Evolutionary conservation across 2,329 filamentous ascomycete species (phyloP).

Genomic region (Cladosporium cucumerinum): DNA sequence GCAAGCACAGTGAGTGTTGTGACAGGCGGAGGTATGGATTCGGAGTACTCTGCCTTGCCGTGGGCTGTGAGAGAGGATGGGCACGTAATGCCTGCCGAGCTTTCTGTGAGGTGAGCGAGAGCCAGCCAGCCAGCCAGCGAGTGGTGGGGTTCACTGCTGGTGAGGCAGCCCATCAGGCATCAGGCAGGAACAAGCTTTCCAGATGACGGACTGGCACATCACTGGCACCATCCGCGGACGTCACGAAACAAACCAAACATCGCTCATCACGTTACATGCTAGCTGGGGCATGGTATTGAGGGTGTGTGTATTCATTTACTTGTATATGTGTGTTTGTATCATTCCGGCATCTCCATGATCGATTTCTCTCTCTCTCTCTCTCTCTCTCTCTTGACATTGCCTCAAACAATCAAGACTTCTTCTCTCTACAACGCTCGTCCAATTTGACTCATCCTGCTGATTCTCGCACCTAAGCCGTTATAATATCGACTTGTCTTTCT

Average conservation of each 20-base stretch:
- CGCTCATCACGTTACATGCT: background rate
- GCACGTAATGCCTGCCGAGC: slow-evolving; percentile 9
- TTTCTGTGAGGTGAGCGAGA: slow-evolving; percentile 4
- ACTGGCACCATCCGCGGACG: background rate
- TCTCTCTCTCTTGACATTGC: background rate
- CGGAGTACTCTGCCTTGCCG: slow-evolving; percentile 4
- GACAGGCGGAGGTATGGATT: slow-evolving; percentile 3
- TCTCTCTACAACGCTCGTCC: slow-evolving; percentile 7
- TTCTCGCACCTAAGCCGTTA: background rate
- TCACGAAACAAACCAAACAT: background rate
- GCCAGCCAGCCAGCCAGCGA: background rate
- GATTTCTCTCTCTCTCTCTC: too few relatives aligned
- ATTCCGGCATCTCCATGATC: background rate
- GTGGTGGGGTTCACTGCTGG: background rate
- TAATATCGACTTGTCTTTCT: slow-evolving; percentile 12
- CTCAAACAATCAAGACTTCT: background rate
- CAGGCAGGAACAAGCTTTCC: background rate
- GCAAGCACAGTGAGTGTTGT: background rate
- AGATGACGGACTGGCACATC: background rate
- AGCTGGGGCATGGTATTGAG: background rate
- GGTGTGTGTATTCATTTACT: background rate
- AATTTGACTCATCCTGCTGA: slow-evolving; percentile 12
- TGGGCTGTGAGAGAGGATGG: slow-evolving; percentile 1
- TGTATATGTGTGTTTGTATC: background rate
- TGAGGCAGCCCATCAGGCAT: background rate